Conservation (phyloP, 2,329 filamentous ascomycete species). For the Fusarium multiceps region DNA sequence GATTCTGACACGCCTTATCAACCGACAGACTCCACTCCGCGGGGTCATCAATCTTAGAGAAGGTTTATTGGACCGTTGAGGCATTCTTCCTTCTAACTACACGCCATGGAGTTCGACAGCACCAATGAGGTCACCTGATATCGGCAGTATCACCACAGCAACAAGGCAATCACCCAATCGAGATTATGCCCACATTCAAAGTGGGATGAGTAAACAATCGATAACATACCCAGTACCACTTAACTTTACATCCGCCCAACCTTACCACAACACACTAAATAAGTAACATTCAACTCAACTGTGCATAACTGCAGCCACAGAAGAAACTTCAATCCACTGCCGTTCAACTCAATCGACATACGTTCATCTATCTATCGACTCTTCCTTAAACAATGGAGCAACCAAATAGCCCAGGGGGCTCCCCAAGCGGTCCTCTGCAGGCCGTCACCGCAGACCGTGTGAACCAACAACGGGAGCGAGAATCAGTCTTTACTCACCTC, state of each 20-base stretch:
- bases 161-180: constrained; percentile 1
- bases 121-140: constrained; percentile 38
- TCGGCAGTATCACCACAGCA: constrained; percentile 10
- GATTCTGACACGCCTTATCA: constrained; percentile 32
- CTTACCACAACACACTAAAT: constrained; percentile 28
- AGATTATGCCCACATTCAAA: constrained; percentile 15
- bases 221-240: constrained; percentile 25
- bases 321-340: not conserved
- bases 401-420: constrained; percentile 61
- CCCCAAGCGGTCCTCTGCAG: constrained; percentile 68
- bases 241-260: constrained; percentile 7
- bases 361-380: not conserved
- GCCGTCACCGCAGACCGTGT: constrained; percentile 72
- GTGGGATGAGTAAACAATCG: constrained; percentile 44
- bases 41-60: constrained; percentile 37
- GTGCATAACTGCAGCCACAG: constrained; percentile 14
- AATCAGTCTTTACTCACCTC: constrained; percentile 52
- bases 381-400: constrained; percentile 36
- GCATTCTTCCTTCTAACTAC: not conserved
- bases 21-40: constrained; percentile 31
- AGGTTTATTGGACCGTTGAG: constrained; percentile 26
- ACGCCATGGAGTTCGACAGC: constrained; percentile 24
- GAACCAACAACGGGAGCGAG: constrained; percentile 60
- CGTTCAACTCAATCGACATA: not conserved
- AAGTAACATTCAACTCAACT: constrained; percentile 25